Evolutionary conservation across 2,329 filamentous ascomycete genomes (phyloP).

Genomic region (Stagonosporopsis vannaccii): DNA sequence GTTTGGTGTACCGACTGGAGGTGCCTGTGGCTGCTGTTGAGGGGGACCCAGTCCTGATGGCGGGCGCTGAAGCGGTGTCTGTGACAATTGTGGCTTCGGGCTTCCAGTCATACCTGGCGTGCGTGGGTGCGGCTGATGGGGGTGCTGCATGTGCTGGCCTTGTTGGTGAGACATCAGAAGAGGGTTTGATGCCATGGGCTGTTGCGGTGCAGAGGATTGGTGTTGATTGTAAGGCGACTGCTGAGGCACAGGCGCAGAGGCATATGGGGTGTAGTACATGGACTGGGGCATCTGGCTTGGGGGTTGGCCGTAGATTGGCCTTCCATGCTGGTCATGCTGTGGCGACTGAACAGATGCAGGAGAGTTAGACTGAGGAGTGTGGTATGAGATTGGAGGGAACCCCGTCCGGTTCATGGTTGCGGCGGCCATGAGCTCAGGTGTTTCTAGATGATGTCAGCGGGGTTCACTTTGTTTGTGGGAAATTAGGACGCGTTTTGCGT

Average conservation of each 20-base stretch:
- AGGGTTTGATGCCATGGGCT: conserved; percentile 58
- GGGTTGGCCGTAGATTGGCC: conserved; percentile 83
- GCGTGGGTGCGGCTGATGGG: conserved; percentile 55
- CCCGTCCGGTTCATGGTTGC: conserved; percentile 69
- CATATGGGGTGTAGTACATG: conserved; percentile 75
- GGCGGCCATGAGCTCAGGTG: conserved; percentile 73
- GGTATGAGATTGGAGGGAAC: conserved; percentile 87
- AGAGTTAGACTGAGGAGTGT: conserved; percentile 94
- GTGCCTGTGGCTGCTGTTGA: conserved; percentile 49
- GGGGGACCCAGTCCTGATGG: conserved; percentile 56
- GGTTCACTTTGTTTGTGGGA: conserved; percentile 6
- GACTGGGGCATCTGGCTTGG: conserved; percentile 79
- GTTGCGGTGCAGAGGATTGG: conserved; percentile 62
- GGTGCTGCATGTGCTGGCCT: conserved; percentile 51
- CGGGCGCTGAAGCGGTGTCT: conserved; percentile 64
- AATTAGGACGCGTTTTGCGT: conserved; percentile 16
- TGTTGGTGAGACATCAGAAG: conserved; percentile 62
- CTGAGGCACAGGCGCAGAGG: conserved; percentile 57
- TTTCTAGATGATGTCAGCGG: conserved; percentile 71
- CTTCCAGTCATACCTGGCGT: conserved; percentile 69
- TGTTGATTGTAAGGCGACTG: conserved; percentile 66
- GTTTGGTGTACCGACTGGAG: conserved; percentile 51
- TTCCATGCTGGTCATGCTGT: conserved; percentile 85
- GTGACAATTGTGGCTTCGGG: conserved; percentile 58
- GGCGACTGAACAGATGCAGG: conserved; percentile 92